Evolutionary conservation across 345 rosid species (phyloP).

Genomic region (Citrus inodora): DNA sequence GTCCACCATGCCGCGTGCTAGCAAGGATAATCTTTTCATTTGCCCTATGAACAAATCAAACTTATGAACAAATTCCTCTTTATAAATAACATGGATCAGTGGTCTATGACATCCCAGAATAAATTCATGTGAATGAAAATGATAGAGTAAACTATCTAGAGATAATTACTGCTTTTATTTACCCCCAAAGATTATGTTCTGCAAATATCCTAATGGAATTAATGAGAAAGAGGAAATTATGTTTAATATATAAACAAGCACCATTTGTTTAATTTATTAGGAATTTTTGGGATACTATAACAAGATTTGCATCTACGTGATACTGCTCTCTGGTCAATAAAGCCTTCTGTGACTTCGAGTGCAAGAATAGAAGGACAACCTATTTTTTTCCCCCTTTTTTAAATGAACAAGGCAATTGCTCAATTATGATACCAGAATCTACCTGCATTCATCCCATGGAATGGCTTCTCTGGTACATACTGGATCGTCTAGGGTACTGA

Average conservation of each 20-base stretch:
- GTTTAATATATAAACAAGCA: background rate
- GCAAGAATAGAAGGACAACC: background rate
- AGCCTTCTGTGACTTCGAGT: background rate
- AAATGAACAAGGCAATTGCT: background rate
- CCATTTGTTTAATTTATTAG: background rate
- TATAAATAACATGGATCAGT: background rate
- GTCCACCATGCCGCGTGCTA: constrained; percentile 40
- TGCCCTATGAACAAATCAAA: constrained; percentile 12
- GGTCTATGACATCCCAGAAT: background rate
- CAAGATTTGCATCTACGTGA: background rate
- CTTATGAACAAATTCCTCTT: background rate
- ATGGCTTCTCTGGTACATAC: constrained; percentile 41
- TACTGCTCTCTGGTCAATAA: background rate
- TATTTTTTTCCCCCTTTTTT: no score
- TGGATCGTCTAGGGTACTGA: constrained; percentile 40
- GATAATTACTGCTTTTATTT: constrained; percentile 13
- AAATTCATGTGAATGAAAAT: background rate
- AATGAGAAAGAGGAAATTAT: background rate
- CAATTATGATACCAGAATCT: background rate
- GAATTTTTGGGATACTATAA: background rate
- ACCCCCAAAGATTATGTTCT: background rate
- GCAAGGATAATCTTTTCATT: constrained; percentile 36
- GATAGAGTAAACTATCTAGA: background rate
- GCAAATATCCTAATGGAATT: background rate
- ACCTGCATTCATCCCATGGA: constrained; percentile 46